Evolutionary conservation across 2,329 filamentous ascomycete species (phyloP), one percentile per base, ranked within the genome.

Genomic region (Fusarium tricinctum): DNA sequence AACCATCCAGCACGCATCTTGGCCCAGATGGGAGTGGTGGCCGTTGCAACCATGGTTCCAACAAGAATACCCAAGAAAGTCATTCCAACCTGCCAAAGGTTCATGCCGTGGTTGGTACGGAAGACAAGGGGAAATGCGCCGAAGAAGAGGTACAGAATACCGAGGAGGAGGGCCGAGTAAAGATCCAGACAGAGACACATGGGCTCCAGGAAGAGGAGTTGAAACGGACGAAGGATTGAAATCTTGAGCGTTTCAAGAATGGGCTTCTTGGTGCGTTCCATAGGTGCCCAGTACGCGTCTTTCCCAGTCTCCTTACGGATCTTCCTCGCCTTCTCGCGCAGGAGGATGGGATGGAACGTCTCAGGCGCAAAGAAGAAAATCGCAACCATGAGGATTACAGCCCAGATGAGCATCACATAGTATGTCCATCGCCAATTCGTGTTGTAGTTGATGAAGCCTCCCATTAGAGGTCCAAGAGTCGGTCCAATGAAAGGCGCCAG

Each of bases 41-140:
- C 48, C 0, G 63, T 53, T 17, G 55, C 69, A 14, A 46, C 2
- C 0, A 71, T 8, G 1, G 56, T 47, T 1, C 70, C 70, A 4
- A 69, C 19, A 1, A 58, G 50, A 2, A 72, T 67, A 2, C 70
- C 70, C 4, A 69, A n/a, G 2, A 70, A 72, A 0, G 70, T 56
- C 15, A 71, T 54, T 0, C 70, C 70, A 0, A 44, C 35, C 4
- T 81, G 91, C 82, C 90, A 94, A 4, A 93, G 81, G 40, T 86
- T 88, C 80, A 96, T 92, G 7, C 85, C 88, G 75, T 95, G 90
- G 32, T 90, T 89, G 33, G 85, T 86, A 23, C 84, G 77, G 75
- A 97, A 97, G 9, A 97, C 88, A n/a, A 95, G 80, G 3, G 90
- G 86, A 67, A 96, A 95, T 0, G 93, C 92, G 9, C 92, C 92